These are phyloP conservation scores for Deinandra increscens DNA, from an alignment of 129 eudicot genomes.

Conservation along the genomic window DNA sequence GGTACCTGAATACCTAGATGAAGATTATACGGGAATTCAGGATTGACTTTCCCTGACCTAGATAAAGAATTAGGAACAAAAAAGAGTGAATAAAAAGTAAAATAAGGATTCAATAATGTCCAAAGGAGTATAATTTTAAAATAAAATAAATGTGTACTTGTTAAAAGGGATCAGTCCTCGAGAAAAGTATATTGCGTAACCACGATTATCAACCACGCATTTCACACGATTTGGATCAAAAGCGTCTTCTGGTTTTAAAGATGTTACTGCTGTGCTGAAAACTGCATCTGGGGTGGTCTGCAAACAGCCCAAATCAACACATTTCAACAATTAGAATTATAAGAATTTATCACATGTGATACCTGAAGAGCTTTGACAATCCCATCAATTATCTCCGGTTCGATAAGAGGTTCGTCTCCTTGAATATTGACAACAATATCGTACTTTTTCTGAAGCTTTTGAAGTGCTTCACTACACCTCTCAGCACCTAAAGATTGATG, in stretches of 20 bases:
- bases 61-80: conserved; percentile 7
- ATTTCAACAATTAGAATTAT: neutral
- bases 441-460: conserved; percentile 68
- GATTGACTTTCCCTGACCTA: conserved; percentile 83
- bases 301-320: conserved; percentile 2
- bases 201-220: conserved; percentile 84
- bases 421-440: conserved; percentile 95
- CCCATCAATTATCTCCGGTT: conserved; percentile 96
- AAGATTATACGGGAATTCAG: conserved; percentile 80
- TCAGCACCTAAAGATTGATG: conserved; percentile 62
- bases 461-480: conserved; percentile 92
- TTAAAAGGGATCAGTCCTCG: conserved; percentile 85
- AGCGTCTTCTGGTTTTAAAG: conserved; percentile 93
- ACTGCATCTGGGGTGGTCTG: conserved; percentile 96
- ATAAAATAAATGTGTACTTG: conserved; percentile 52
- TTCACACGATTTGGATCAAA: conserved; percentile 93
- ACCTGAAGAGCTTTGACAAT: conserved; percentile 96
- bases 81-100: neutral
- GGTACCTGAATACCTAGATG: conserved; percentile 95
- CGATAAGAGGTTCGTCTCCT: conserved; percentile 98
- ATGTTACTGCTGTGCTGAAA: conserved; percentile 91
- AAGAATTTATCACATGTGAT: neutral
- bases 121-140: neutral
- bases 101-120: neutral
- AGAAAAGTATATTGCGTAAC: conserved; percentile 90